Evolutionary conservation across 441 rosid genomes (phyloP), one percentile per base, ranked within the genome.

Genomic region (Aquilaria agallochum): DNA sequence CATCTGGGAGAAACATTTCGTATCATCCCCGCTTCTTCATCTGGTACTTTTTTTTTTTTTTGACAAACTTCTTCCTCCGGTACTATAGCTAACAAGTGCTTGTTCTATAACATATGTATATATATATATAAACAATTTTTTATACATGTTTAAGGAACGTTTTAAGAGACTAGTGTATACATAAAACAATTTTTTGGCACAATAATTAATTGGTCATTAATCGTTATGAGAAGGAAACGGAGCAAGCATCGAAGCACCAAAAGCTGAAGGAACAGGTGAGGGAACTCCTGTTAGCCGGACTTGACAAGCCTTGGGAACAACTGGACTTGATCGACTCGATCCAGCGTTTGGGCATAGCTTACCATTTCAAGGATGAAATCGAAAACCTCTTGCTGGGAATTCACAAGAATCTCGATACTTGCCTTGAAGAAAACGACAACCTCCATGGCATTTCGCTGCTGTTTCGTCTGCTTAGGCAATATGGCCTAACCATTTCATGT

Each of bases 381-480:
- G 66, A 69, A 56, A 49, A 30, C 27, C 55, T 15, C 4, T 30
- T 66, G 10, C 34, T 58, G n/a, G 46, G 44, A 11, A 0, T 69
- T 9, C 46, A 34, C 13, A 7, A 42, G 6, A 34, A 34, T 15
- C 2, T 14, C 13, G 2, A 10, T 1, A 33, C 33, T 0, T 2
- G 32, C 12, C 0, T 1, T 11, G 8, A 3, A 51, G 0, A 9
- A 8, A 42, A 55, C 20, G 11, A 50, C n/a, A 40, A 4, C 32
- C 70, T 73, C 3, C 34, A 49, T 12, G 20, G 7, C 5, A 9
- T n/a, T 42, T 45, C 72, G 34, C 74, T 74, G 13, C 57, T 30
- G 9, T 69, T 74, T 63, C 67, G 75, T 40, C 20, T 69, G 14
- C 74, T 58, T 13, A 50, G 68, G 33, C 71, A 58, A 13, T 62